Percentiles rank a stretch among this genome's conserved stretches.
phyloP scores from a whole-genome alignment of 306 rosid genomes.

The Dryas octopetala region DNA sequence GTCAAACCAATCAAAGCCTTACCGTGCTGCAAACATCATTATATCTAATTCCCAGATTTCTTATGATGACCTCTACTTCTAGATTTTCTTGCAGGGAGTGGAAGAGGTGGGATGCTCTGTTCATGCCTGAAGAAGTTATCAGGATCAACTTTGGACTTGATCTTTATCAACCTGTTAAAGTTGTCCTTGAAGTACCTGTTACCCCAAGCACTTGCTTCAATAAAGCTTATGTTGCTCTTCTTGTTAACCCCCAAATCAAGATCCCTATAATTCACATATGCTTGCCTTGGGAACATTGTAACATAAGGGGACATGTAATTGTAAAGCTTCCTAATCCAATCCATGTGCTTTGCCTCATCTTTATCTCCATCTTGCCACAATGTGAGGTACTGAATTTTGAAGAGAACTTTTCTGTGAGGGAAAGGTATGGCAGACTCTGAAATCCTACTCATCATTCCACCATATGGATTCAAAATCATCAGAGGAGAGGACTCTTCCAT shows the following conservation, averaged over 20 bases:
- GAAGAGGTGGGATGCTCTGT: conserved; percentile 70
- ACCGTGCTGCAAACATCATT: no score
- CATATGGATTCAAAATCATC: conserved; percentile 69
- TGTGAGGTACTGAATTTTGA: conserved; percentile 57
- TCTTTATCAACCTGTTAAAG: conserved; percentile 49
- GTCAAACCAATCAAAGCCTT: no score
- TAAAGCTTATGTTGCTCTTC: conserved; percentile 41
- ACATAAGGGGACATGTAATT: conserved; percentile 69
- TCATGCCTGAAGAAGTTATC: conserved; percentile 71
- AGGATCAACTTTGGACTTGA: conserved; percentile 67
- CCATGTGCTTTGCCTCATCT: conserved; percentile 46
- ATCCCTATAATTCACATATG: conserved; percentile 78
- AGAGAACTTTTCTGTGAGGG: conserved; percentile 69
- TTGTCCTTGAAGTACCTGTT: conserved; percentile 62
- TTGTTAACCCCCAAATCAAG: conserved; percentile 71
- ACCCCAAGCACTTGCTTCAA: conserved; percentile 47
- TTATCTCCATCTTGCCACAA: conserved; percentile 46
- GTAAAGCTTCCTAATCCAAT: conserved; percentile 72
- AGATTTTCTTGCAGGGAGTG: conserved; percentile 12
- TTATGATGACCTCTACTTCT: not conserved
- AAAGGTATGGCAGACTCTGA: conserved; percentile 61
- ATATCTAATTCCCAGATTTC: not conserved
- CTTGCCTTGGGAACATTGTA: conserved; percentile 62
- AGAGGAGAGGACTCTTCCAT: conserved; percentile 52
- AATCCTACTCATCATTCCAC: conserved; percentile 69